Evolutionary conservation across 2,329 filamentous ascomycete genomes (phyloP).

Genomic region (Lachnellula suecica): DNA sequence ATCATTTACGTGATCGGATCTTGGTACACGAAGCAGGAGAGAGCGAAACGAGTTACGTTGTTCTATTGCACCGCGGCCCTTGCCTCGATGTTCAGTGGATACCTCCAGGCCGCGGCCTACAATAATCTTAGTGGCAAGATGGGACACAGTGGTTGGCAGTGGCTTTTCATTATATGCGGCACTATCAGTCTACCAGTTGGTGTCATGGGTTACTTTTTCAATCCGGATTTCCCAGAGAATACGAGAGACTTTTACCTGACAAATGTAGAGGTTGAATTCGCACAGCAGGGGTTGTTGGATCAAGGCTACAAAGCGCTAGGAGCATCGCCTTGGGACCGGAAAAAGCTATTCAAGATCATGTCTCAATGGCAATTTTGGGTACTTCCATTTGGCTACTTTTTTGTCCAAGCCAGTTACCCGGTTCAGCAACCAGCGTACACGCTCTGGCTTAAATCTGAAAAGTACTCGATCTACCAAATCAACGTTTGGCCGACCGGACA

Average conservation of each 20-base stretch:
- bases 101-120: constrained; percentile 42
- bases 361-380: constrained; percentile 28
- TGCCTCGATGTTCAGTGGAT: constrained; percentile 45
- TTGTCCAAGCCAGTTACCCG: constrained; percentile 22
- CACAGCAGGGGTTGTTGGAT: constrained; percentile 14
- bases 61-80: constrained; percentile 53
- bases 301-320: constrained; percentile 24
- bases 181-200: constrained; percentile 54
- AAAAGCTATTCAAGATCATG: constrained; percentile 26
- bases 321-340: constrained; percentile 21
- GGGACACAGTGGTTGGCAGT: constrained; percentile 42
- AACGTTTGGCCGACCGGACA: constrained; percentile 25
- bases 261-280: constrained; percentile 12
- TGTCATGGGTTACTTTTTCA: constrained; percentile 48
- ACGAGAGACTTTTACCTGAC: constrained; percentile 39
- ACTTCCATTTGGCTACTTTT: constrained; percentile 25
- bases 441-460: constrained; percentile 22
- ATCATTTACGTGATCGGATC: constrained; percentile 43
- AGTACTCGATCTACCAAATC: constrained; percentile 18
- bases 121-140: constrained; percentile 36
- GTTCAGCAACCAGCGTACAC: constrained; percentile 21
- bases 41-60: constrained; percentile 54
- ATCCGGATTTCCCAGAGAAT: constrained; percentile 41
- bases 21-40: constrained; percentile 43
- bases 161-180: constrained; percentile 50